Evolutionary conservation across 805 yeast species (phyloP).

Genomic region (Saturnispora sekii): DNA sequence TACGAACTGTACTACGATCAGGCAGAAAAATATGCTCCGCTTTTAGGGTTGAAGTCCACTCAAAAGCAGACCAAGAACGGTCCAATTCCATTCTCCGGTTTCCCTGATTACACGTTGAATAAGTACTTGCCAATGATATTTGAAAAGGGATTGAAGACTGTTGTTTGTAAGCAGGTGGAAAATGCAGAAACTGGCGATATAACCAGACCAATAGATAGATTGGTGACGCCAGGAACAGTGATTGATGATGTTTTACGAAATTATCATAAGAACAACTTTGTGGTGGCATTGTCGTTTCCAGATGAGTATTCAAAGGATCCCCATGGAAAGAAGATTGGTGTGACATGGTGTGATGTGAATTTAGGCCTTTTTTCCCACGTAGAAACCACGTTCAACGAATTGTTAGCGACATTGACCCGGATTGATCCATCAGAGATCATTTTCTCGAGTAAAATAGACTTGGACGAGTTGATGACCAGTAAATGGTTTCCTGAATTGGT

Average conservation of each 20-base stretch:
- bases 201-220: slow-evolving; percentile 63
- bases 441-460: slow-evolving; percentile 37
- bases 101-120: slow-evolving; percentile 64
- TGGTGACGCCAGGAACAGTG: slow-evolving; percentile 88
- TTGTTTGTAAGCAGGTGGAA: slow-evolving; percentile 62
- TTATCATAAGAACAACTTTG: slow-evolving; percentile 57
- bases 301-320: slow-evolving; percentile 31
- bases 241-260: slow-evolving; percentile 80
- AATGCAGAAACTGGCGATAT: slow-evolving; percentile 28
- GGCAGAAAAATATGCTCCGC: slow-evolving; percentile 63
- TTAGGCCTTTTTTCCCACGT: slow-evolving; percentile 73
- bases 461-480: slow-evolving; percentile 33
- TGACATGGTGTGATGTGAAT: slow-evolving; percentile 85
- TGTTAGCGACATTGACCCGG: slow-evolving; percentile 65
- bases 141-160: slow-evolving; percentile 61
- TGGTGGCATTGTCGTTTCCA: slow-evolving; percentile 58
- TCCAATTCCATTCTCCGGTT: slow-evolving; percentile 80
- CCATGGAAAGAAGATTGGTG: slow-evolving; percentile 42
- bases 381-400: slow-evolving; percentile 45
- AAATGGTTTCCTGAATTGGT: slow-evolving; percentile 48
- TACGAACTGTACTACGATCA: slow-evolving; percentile 86
- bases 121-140: slow-evolving; percentile 69
- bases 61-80: slow-evolving; percentile 35
- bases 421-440: slow-evolving; percentile 76
- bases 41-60: slow-evolving; percentile 65